Evolutionary conservation across 495 filamentous ascomycete genomes (phyloP), one percentile per base, ranked within the genome.

Genomic region (Ramalina peruviana): DNA sequence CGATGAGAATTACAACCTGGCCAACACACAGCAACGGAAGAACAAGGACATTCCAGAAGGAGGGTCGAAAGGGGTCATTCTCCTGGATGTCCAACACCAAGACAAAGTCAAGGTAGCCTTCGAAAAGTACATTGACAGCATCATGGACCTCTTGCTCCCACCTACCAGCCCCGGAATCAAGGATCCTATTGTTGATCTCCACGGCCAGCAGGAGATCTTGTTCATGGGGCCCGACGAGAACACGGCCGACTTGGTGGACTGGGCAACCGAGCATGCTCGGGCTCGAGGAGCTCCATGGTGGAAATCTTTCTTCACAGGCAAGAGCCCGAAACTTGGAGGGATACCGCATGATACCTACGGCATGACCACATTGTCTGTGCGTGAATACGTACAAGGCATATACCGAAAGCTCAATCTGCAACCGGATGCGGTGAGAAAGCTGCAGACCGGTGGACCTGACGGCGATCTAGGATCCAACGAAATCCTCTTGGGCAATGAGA

Each of bases 21-120:
- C 92, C 53, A 97, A 92, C 65, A 98, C 92, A 0, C 92, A 98
- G 66, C 93, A 97, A 71, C 86, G 93, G 60, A 98, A 98, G 78
- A 98, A 98, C 73, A 98, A 98, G 71, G 92, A 98, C 60, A 98
- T 98, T 39, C 92, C 92, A n/a, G 92, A 98, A 72, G 92, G 92
- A 47, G 92, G 92, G 50, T 92, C 90, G 47, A 98, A 98, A 72
- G 92, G 92, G 66, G 92, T 98, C 44, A 90, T 98, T 49, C 80
- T 98, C 27, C 78, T 98, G 26, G 90, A 97, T 67, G 80, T 86
- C 33, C 77, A 86, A 55, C 88, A 96, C 64, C 92, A 98, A 65
- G 87, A 96, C 67, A 93, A 89, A 68, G 81, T 78, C 17, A 75
- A 72, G 39, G 86, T 92, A 47, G 92, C 92, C 15, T 98, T 98